These are phyloP conservation scores for Picochlorum sp. DNA, from an alignment of 139 green algal genomes.

Conservation along the genomic window DNA sequence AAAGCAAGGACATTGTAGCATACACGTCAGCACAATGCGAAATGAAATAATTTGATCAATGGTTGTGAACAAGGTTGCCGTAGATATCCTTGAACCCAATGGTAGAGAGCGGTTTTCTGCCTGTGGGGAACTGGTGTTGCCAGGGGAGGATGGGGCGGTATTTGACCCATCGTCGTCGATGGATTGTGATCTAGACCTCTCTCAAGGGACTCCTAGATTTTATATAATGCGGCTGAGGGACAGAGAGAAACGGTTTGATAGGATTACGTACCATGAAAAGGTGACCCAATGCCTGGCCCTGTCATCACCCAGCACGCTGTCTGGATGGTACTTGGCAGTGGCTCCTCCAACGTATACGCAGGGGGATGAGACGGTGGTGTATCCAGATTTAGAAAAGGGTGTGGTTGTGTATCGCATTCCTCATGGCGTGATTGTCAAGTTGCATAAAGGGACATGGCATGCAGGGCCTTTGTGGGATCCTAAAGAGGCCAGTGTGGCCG, in stretches of 20 bases:
- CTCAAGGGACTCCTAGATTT: slow-evolving; percentile 45
- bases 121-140: neutral
- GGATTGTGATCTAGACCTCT: neutral
- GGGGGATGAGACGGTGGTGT: slow-evolving; percentile 15
- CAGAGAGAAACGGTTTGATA: slow-evolving; percentile 55
- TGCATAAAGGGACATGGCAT: slow-evolving; percentile 67
- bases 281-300: slow-evolving; percentile 68
- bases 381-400: slow-evolving; percentile 29
- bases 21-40: too few relatives aligned
- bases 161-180: neutral
- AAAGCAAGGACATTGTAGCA: too few relatives aligned
- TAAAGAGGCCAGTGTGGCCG: slow-evolving; percentile 31
- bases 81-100: too few relatives aligned
- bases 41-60: too few relatives aligned
- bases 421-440: slow-evolving; percentile 36
- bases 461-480: slow-evolving; percentile 35
- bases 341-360: slow-evolving; percentile 36
- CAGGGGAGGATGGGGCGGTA: neutral
- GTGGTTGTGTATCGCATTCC: slow-evolving; percentile 44
- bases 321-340: slow-evolving; percentile 77
- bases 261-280: slow-evolving; percentile 83
- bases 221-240: slow-evolving; percentile 89
- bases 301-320: slow-evolving; percentile 13
- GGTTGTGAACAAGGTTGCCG: too few relatives aligned
- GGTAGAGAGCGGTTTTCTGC: neutral